Percentiles rank a stretch among this genome's conserved stretches.
Conservation (phyloP, 1,284 basidiomycete genomes). For the Leccinum fuscescens region DNA sequence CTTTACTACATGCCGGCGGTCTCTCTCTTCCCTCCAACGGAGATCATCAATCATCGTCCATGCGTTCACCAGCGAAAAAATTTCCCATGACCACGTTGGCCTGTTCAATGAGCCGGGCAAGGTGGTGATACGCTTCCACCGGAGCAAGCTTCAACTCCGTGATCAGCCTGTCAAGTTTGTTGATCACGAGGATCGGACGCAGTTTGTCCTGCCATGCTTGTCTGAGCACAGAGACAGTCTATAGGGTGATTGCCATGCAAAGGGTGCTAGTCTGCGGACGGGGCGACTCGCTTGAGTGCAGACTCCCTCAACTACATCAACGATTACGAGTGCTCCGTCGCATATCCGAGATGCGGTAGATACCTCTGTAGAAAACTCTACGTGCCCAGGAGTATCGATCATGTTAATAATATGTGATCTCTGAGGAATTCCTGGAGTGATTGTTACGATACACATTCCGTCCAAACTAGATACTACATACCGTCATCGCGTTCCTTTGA, state of each 20-base stretch:
- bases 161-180: slow-evolving; percentile 95
- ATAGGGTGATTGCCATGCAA: not conserved
- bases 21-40: slow-evolving; percentile 90
- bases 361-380: slow-evolving; percentile 97
- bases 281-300: slow-evolving; percentile 81
- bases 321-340: slow-evolving; percentile 94
- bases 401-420: slow-evolving; percentile 85
- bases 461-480: slow-evolving; percentile 33
- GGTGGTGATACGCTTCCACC: slow-evolving; percentile 91
- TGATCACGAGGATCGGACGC: slow-evolving; percentile 92
- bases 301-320: slow-evolving; percentile 98
- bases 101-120: slow-evolving; percentile 91
- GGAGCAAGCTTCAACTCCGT: slow-evolving; percentile 93
- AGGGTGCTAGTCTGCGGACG: not conserved
- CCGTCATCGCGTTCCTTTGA: slow-evolving; percentile 57
- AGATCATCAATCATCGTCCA: slow-evolving; percentile 82
- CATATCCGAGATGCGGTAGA: slow-evolving; percentile 92
- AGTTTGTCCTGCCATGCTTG: slow-evolving; percentile 94
- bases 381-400: slow-evolving; percentile 98
- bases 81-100: slow-evolving; percentile 98
- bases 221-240: slow-evolving; percentile 94
- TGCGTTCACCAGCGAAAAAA: slow-evolving; percentile 94
- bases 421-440: slow-evolving; percentile 47
- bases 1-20: slow-evolving; percentile 74
- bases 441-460: slow-evolving; percentile 25